phyloP scores from a whole-genome alignment of 2,329 filamentous ascomycete genomes.

The Colletotrichum tropicicola region DNA sequence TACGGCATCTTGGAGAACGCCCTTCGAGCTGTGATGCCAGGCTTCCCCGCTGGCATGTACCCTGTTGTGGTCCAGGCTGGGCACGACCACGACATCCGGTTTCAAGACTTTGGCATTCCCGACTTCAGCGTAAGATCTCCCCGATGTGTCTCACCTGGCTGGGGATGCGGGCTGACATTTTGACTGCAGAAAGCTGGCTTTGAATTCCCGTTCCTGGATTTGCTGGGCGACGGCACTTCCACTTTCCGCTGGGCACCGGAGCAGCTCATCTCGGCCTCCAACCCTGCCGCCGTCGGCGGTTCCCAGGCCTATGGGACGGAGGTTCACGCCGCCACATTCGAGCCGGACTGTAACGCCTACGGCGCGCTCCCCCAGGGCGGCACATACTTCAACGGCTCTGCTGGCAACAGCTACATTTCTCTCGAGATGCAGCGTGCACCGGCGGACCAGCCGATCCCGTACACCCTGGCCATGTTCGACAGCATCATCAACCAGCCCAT shows the following conservation, averaged over 20 bases:
- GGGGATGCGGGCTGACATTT: not conserved
- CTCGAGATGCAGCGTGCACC: conserved; percentile 31
- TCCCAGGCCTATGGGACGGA: conserved; percentile 55
- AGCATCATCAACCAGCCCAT: conserved; percentile 65
- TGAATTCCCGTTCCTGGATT: conserved; percentile 65
- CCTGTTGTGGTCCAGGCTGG: conserved; percentile 60
- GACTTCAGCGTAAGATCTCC: conserved; percentile 56
- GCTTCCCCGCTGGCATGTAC: conserved; percentile 60
- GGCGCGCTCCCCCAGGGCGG: conserved; percentile 27
- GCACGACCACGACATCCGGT: conserved; percentile 60
- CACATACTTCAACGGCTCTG: conserved; percentile 31
- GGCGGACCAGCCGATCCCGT: conserved; percentile 34
- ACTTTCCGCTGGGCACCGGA: conserved; percentile 60
- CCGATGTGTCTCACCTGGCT: conserved; percentile 26
- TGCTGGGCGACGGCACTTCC: conserved; percentile 57
- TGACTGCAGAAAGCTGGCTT: conserved; percentile 55
- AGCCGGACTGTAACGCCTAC: conserved; percentile 61
- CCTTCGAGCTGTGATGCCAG: conserved; percentile 55
- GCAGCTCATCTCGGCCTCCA: conserved; percentile 54
- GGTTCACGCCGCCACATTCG: conserved; percentile 51
- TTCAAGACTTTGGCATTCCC: conserved; percentile 46
- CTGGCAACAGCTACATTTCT: conserved; percentile 17
- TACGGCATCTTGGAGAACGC: conserved; percentile 60
- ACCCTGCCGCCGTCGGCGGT: conserved; percentile 53
- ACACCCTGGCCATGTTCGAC: conserved; percentile 52